A percentile compares a stretch with the other conserved stretches of the same genome.
These are phyloP conservation scores for Lycium ferocissimum DNA, from an alignment of 257 asterid genomes.

Conservation along the genomic window DNA sequence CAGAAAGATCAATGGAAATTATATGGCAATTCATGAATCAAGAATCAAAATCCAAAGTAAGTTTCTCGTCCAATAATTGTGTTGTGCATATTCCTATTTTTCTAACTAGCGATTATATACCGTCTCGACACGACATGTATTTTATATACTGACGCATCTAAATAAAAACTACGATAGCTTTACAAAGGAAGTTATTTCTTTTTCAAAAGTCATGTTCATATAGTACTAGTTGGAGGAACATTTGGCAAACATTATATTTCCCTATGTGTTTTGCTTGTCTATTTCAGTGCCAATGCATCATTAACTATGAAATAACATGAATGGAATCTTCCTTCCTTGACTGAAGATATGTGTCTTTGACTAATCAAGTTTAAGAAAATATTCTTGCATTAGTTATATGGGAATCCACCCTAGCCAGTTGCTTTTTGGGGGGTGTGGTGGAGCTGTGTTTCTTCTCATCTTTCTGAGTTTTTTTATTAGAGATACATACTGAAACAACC, in stretches of 20 bases:
- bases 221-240: neutral
- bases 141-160: no score
- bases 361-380: neutral
- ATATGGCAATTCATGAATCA: neutral
- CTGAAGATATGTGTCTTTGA: neutral
- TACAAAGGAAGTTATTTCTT: neutral
- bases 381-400: neutral
- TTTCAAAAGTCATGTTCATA: neutral
- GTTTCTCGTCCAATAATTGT: neutral
- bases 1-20: neutral
- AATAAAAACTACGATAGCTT: neutral
- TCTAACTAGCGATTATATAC: neutral
- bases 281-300: neutral
- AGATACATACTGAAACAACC: neutral
- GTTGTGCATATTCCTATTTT: neutral
- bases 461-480: neutral
- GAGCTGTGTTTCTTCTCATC: neutral
- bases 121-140: neutral
- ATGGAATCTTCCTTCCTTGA: neutral
- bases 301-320: neutral
- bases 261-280: neutral
- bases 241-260: neutral
- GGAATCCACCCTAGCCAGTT: neutral
- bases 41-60: neutral
- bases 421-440: neutral